Evolutionary conservation across 495 filamentous ascomycete species (phyloP), one percentile per base, ranked within the genome.

Genomic region (Podospora appendiculata): DNA sequence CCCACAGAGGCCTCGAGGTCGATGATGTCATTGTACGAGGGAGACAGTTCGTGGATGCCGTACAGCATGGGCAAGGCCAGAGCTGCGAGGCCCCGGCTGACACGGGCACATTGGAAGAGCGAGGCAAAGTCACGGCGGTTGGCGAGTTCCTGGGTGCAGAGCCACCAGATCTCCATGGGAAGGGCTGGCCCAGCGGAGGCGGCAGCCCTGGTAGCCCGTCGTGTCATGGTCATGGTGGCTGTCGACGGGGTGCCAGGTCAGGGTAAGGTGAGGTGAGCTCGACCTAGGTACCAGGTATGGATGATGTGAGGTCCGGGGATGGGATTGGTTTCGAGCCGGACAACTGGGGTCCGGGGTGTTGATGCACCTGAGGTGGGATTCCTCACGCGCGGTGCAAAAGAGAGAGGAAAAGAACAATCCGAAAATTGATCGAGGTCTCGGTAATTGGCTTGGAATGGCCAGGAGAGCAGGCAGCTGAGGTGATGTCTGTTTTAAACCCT

Each of bases 31-130:
- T 56, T 39, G 45, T 53, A 38, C 17, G 56, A 50, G 9, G 50
- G 62, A 56, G 41, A 71, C 48, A 50, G 54, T 56, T 51, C 64
- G 50, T 60, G 69, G 59, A 60, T 74, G 60, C 59, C 72, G 59
- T 90, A 92, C 0, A 92, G 68, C 53, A 75, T 67, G 6, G 77
- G 67, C 38, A 90, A 51, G 4, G 85, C 80, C 47, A 83, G 73
- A 12, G 72, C 58, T 0, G 80, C 79, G 4, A 87, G 59, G 47
- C 69, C 61, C 38, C 69, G 77, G 54, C 73, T 76, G 17, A 78
- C 47, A 35, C 73, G 58, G 19, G 80, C 73, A 50, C 76, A 80
- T 38, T 68, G 72, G 63, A 78, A 86, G 3, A 88, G 72, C 0
- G 78, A 76, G 13, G 66, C 59, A 53, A 83, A 84, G 47, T 84